Conservation (phyloP, 129 eudicot genomes). For the Flaveria trinervia region DNA sequence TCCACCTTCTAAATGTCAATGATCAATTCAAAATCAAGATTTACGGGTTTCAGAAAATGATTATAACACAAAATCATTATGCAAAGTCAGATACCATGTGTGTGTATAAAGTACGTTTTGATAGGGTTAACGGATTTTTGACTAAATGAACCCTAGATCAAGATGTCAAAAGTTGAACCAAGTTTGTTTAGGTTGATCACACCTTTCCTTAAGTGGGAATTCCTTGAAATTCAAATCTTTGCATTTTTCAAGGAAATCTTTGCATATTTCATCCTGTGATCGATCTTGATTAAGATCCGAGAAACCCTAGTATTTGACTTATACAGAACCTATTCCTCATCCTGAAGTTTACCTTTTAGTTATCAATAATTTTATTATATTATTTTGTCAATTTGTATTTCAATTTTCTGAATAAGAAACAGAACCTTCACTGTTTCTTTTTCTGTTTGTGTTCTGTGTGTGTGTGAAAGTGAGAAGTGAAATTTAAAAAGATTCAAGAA, state of each 20-base stretch:
- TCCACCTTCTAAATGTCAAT: slow-evolving; percentile 17
- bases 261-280: neutral
- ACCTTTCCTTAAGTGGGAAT: neutral
- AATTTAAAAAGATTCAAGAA: neutral
- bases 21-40: slow-evolving; percentile 29
- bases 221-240: neutral
- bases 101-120: neutral
- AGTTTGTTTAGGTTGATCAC: neutral
- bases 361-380: neutral
- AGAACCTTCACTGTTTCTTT: neutral
- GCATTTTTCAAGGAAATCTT: neutral
- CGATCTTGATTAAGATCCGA: neutral
- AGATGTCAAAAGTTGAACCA: neutral
- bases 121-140: neutral
- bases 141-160: neutral
- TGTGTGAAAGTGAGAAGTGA: neutral
- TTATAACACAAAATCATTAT: neutral
- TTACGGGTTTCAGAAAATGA: slow-evolving; percentile 22
- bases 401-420: neutral
- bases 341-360: neutral
- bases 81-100: neutral
- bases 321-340: neutral
- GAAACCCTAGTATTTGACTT: neutral
- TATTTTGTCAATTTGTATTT: neutral
- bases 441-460: neutral